Base-by-base conservation (phyloP, 805 yeast species). In the Kuraishia piskuri region DNA sequence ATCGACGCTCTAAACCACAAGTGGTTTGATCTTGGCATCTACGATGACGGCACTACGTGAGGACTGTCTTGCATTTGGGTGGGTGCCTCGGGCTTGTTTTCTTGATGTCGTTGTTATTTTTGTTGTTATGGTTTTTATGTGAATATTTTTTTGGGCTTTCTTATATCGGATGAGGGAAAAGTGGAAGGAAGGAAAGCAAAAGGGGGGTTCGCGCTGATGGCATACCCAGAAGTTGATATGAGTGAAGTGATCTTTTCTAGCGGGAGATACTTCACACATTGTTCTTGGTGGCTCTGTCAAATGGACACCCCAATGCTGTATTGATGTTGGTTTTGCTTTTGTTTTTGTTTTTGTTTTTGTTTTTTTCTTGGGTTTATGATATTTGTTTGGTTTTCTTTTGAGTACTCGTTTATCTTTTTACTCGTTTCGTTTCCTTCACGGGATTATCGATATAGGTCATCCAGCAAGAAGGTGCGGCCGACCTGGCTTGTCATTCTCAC, bases 1-100 rank as follows among this genome's bases (percentile, higher is more conserved):
- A 73, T 75, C 49, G 77, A 76, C 58, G 84, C 84, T 2, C 68
- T 80, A 58, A 64, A 72, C 53, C 85, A 80, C 67, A 90, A 88
- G 50, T 94, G 96, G 88, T 84, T 95, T 66, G 74, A 76, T 57
- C 73, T 76, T 55, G 86, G 85, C 24, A 75, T 81, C 50, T 67
- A 74, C 58, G 86, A 80, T 66, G 84, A 79, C 55, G 86, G 82
- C 3, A 69, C 69, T 20, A 31, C 40, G 4, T 31, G 40, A 31
- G 14, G 40, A 12, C 8, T 12, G n/a, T 8, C 17, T 31, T 31
- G 40, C 40, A 31, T 31, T 31, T 25, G 31, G 10, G 31, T 25
- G 31, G 3, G 40, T 31, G 40, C n/a, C 14, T 31, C 14, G 40
- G 4, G 40, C 4, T 7, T 3, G 9, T 12, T 31, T 12, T 12